Evolutionary conservation across 441 rosid species (phyloP).

Genomic region (Jatropha multifida): DNA sequence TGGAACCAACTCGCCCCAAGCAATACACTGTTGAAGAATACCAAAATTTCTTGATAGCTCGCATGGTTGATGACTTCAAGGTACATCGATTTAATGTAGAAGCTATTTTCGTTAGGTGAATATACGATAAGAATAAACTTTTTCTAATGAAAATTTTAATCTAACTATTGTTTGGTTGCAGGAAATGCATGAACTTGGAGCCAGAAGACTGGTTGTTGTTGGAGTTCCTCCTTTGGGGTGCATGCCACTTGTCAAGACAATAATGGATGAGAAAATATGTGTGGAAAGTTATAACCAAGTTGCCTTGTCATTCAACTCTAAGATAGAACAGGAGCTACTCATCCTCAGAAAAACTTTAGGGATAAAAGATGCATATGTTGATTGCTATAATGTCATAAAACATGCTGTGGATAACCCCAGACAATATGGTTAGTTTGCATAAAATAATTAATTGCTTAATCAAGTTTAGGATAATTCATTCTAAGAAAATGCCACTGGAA

Average conservation of each 20-base stretch:
- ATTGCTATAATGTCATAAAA: slow-evolving; percentile 41
- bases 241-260: slow-evolving; percentile 68
- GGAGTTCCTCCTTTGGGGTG: slow-evolving; percentile 91
- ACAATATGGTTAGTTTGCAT: slow-evolving; percentile 45
- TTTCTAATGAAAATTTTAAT: neutral
- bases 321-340: slow-evolving; percentile 40
- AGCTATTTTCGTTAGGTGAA: neutral
- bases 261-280: slow-evolving; percentile 43
- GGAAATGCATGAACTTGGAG: slow-evolving; percentile 60
- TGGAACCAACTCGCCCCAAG: slow-evolving; percentile 62
- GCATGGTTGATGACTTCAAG: slow-evolving; percentile 52
- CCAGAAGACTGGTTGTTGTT: slow-evolving; percentile 56
- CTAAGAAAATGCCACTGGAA: neutral
- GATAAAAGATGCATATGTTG: slow-evolving; percentile 50
- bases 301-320: slow-evolving; percentile 51
- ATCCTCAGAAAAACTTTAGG: slow-evolving; percentile 34
- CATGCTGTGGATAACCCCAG: slow-evolving; percentile 46
- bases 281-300: slow-evolving; percentile 47
- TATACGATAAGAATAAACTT: no score
- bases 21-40: slow-evolving; percentile 52
- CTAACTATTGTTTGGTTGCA: slow-evolving; percentile 21
- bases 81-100: slow-evolving; percentile 24
- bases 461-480: neutral
- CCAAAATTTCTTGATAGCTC: slow-evolving; percentile 49
- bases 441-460: no score